phyloP scores from a whole-genome alignment of 768 basidiomycete genomes.

The Pleurotus tuoliensis region DNA sequence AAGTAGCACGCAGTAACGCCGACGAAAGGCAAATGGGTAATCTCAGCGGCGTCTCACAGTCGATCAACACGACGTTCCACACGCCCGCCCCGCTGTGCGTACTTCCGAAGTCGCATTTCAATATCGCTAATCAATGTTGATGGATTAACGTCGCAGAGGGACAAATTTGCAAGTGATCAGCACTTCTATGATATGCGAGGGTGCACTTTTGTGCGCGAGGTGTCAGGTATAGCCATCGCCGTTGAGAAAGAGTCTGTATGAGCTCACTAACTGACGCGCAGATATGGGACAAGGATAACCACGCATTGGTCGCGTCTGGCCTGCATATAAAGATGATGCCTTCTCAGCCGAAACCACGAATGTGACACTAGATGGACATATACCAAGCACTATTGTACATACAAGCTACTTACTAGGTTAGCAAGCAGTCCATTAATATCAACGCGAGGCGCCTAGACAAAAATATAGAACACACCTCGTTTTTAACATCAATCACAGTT shows the following conservation, averaged over 20 bases:
- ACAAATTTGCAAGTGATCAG: conserved; percentile 38
- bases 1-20: conserved; percentile 19
- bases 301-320: conserved; percentile 37
- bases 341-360: conserved; percentile 13
- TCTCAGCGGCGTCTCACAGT: conserved; percentile 36
- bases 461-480: not conserved
- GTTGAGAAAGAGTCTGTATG: not conserved
- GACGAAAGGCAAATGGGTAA: too few relatives aligned
- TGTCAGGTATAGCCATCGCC: conserved; percentile 30
- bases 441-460: not conserved
- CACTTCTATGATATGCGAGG: conserved; percentile 29
- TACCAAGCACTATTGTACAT: not conserved
- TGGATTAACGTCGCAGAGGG: conserved; percentile 26
- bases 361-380: not conserved
- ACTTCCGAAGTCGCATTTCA: not conserved
- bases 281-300: conserved; percentile 38
- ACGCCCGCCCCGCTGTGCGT: conserved; percentile 35
- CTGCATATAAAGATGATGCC: conserved; percentile 37
- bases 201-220: conserved; percentile 27
- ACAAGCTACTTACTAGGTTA: not conserved
- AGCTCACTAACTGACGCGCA: conserved; percentile 12
- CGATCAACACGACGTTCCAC: conserved; percentile 43
- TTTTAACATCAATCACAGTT: not conserved
- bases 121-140: not conserved
- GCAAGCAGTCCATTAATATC: not conserved